phyloP scores from a whole-genome alignment of 2,329 filamentous ascomycete genomes.

The Calonectria hongkongensis region DNA sequence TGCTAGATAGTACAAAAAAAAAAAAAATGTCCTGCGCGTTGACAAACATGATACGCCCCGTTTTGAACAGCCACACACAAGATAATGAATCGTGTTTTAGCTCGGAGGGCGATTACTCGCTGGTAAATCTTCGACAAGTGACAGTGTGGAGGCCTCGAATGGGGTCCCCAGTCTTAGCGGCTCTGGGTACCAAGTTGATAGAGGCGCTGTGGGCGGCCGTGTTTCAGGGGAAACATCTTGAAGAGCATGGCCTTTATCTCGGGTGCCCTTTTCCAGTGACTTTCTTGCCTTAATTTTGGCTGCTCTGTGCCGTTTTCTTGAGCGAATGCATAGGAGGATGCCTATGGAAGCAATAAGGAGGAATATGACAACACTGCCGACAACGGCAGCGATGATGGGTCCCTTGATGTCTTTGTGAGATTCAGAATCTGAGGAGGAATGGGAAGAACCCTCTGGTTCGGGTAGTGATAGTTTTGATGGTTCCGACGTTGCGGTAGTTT shows the following conservation, averaged over 20 bases:
- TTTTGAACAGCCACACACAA: neutral
- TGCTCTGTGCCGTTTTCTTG: no score
- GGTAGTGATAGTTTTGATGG: no score
- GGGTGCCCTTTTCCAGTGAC: neutral
- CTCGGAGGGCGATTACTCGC: neutral
- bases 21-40: neutral
- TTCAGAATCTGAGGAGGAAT: neutral
- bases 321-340: neutral
- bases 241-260: no score
- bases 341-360: conserved; percentile 7
- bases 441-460: no score
- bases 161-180: neutral
- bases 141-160: neutral
- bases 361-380: neutral
- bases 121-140: neutral
- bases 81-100: neutral
- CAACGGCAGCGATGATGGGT: conserved; percentile 6
- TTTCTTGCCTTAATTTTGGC: neutral
- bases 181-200: conserved; percentile 6
- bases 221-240: neutral
- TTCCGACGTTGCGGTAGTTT: neutral
- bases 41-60: neutral
- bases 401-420: neutral
- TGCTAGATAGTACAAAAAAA: neutral
- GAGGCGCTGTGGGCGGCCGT: neutral